Conservation (phyloP, 306 rosid genomes). For the Rosa chinensis region DNA sequence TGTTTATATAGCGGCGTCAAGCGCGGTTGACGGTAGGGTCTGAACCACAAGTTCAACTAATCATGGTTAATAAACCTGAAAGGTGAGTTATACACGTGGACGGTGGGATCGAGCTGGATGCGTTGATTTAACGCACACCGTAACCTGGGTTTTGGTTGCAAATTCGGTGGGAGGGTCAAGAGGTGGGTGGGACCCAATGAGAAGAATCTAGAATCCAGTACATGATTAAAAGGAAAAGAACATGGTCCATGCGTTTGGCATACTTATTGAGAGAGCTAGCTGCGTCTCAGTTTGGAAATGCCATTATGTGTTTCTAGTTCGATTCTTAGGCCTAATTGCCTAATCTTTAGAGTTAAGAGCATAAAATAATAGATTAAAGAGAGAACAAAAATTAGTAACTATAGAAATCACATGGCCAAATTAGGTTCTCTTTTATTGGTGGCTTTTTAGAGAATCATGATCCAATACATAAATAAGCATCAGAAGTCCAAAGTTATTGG, state of each 20-base stretch:
- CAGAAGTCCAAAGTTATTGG: too few species aligned
- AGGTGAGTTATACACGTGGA: background rate
- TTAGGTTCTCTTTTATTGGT: too few species aligned
- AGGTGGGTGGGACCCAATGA: background rate
- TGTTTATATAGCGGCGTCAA: background rate
- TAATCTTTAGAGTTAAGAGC: too few species aligned
- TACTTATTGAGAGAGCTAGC: background rate
- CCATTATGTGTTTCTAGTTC: background rate
- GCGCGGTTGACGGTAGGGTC: background rate
- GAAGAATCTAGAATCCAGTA: background rate
- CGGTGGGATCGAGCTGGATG: slow-evolving; percentile 20
- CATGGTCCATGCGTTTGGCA: background rate
- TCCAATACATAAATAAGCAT: too few species aligned
- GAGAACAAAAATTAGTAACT: too few species aligned
- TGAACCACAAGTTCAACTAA: slow-evolving; percentile 12
- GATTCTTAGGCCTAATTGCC: background rate
- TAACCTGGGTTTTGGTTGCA: background rate
- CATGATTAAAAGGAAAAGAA: background rate
- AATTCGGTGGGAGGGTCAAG: background rate
- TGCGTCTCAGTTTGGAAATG: background rate
- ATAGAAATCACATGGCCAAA: too few species aligned
- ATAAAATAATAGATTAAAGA: too few species aligned
- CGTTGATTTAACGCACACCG: background rate
- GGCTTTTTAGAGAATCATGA: too few species aligned
- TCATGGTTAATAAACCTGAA: background rate